A percentile compares a stretch with the other conserved stretches of the same genome.
phyloP scores from a whole-genome alignment of 2,329 filamentous ascomycete species.

The Aspergillus sp. region DNA sequence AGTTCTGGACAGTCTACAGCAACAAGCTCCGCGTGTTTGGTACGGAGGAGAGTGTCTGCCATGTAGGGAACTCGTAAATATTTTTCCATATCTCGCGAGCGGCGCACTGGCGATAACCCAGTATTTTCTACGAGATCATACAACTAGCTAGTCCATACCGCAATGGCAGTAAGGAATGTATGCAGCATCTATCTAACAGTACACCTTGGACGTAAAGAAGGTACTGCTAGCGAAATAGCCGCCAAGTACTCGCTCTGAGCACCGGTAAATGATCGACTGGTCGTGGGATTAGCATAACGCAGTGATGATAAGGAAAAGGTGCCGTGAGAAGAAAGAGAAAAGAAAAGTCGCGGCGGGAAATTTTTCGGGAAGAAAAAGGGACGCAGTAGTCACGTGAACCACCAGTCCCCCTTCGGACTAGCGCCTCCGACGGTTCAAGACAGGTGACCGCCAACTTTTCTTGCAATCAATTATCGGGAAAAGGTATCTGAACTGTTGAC shows the following conservation, averaged over 20 bases:
- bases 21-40: constrained; percentile 63
- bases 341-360: constrained; percentile 9
- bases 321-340: constrained; percentile 56
- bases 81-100: background rate
- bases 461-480: constrained; percentile 20
- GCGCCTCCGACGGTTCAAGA: constrained; percentile 14
- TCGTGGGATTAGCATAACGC: constrained; percentile 65
- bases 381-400: constrained; percentile 21
- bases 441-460: constrained; percentile 43
- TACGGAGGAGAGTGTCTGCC: constrained; percentile 53
- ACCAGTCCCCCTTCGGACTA: constrained; percentile 28
- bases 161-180: constrained; percentile 52
- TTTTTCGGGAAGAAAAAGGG: constrained; percentile 22
- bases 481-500: constrained; percentile 12
- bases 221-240: constrained; percentile 98
- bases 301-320: constrained; percentile 93
- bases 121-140: background rate
- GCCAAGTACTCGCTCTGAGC: constrained; percentile 72
- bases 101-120: background rate
- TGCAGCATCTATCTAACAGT: constrained; percentile 97
- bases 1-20: constrained; percentile 59
- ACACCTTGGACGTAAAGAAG: constrained; percentile 71
- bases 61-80: constrained; percentile 7
- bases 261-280: constrained; percentile 88
- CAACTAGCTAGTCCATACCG: background rate